Evolutionary conservation across 176 grass and related monocot genomes (phyloP).

Genomic region (Carex kokanica): DNA sequence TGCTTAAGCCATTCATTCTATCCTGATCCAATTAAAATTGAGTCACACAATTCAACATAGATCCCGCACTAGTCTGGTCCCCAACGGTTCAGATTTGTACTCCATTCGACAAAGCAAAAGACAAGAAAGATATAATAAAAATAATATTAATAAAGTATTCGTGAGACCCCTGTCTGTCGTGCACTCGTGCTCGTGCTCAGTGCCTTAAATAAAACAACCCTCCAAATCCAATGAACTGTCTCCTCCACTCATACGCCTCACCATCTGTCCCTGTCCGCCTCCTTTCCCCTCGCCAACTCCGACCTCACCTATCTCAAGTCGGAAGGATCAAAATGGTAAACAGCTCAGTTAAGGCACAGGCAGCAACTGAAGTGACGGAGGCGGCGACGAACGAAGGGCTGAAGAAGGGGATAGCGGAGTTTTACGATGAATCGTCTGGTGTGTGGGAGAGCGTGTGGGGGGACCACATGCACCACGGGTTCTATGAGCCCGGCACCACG

Average conservation of each 20-base stretch:
- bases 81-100: neutral
- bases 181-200: no score
- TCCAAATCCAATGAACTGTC: constrained; percentile 17
- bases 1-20: neutral
- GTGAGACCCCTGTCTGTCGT: no score
- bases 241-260: constrained; percentile 18
- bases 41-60: neutral
- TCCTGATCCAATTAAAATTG: neutral
- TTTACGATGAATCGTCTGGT: constrained; percentile 91
- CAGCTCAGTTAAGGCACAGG: neutral
- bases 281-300: neutral
- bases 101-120: no score
- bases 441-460: constrained; percentile 92
- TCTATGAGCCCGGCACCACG: constrained; percentile 49
- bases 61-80: neutral
- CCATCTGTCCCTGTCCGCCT: neutral
- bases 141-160: no score
- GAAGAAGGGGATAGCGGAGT: constrained; percentile 89
- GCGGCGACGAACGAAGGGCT: constrained; percentile 34
- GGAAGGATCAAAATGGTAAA: neutral
- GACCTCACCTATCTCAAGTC: neutral
- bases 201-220: neutral
- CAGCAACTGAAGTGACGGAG: constrained; percentile 9
- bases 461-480: constrained; percentile 99
- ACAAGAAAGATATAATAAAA: no score